Percentiles rank a stretch among this genome's conserved stretches.
These are phyloP conservation scores for Clitocybe nebularis DNA, from an alignment of 1,284 basidiomycete species.

Conservation along the genomic window DNA sequence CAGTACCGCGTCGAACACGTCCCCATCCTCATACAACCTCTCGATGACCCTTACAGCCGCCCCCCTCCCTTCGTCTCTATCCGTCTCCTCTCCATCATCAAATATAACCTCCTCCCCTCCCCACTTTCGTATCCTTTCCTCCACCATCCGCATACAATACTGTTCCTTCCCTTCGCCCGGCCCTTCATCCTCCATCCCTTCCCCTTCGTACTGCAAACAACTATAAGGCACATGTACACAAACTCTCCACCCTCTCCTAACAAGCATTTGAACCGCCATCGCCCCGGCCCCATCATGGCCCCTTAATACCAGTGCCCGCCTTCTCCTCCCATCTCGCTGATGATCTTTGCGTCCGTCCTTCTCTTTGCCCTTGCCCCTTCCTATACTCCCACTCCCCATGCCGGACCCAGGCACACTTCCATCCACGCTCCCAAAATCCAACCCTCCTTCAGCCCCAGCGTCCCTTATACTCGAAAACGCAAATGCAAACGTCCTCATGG, in stretches of 20 bases:
- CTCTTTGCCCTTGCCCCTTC: slow-evolving; percentile 11
- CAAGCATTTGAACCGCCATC: slow-evolving; percentile 72
- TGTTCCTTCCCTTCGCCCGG: slow-evolving; percentile 25
- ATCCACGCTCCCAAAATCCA: slow-evolving; percentile 7
- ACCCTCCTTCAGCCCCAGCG: slow-evolving; percentile 4
- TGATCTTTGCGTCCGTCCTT: neutral
- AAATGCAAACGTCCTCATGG: slow-evolving; percentile 56
- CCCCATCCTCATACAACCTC: slow-evolving; percentile 47
- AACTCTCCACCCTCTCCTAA: slow-evolving; percentile 58
- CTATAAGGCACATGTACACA: slow-evolving; percentile 58
- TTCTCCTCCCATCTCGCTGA: slow-evolving; percentile 16
- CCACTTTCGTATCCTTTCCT: slow-evolving; percentile 56
- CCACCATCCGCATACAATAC: slow-evolving; percentile 32
- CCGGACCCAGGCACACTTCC: neutral
- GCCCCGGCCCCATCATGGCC: slow-evolving; percentile 78
- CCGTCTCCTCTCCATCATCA: slow-evolving; percentile 34
- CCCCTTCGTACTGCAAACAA: slow-evolving; percentile 14
- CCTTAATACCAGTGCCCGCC: slow-evolving; percentile 63
- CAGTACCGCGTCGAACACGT: slow-evolving; percentile 73
- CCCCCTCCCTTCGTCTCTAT: slow-evolving; percentile 32
- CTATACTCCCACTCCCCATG: neutral
- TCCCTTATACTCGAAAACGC: slow-evolving; percentile 29
- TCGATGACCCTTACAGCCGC: slow-evolving; percentile 54
- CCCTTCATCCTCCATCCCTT: slow-evolving; percentile 20
- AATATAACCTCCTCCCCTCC: slow-evolving; percentile 67